Conservation (phyloP, 1,284 basidiomycete genomes). For the Bjerkandera adusta region DNA sequence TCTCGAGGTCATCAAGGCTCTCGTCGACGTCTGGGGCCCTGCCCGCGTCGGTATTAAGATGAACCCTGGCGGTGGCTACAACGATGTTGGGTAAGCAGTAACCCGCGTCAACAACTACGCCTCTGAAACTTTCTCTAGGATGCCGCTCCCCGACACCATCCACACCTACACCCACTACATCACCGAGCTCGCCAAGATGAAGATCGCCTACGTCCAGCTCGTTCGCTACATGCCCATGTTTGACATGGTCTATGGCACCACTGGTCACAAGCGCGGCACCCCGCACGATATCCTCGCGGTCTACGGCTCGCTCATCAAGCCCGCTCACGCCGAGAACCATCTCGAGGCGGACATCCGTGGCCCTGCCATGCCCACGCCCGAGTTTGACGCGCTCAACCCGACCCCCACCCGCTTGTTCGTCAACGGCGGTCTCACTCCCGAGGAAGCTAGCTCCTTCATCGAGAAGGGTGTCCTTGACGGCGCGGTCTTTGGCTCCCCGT, state of each 20-base stretch:
- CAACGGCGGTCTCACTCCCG: slow-evolving; percentile 3
- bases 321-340: neutral
- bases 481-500: slow-evolving; percentile 6
- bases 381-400: slow-evolving; percentile 6
- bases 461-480: slow-evolving; percentile 7
- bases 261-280: neutral
- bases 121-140: neutral
- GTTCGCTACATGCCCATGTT: slow-evolving; percentile 8
- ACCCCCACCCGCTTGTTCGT: slow-evolving; percentile 12
- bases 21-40: slow-evolving; percentile 7
- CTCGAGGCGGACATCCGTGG: slow-evolving; percentile 1
- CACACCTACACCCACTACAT: slow-evolving; percentile 10
- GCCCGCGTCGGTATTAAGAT: slow-evolving; percentile 6
- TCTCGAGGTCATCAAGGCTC: slow-evolving; percentile 25
- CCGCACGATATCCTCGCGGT: slow-evolving; percentile 11
- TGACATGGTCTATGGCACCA: neutral
- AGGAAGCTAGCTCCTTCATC: slow-evolving; percentile 4
- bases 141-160: slow-evolving; percentile 12
- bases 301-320: slow-evolving; percentile 10
- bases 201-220: slow-evolving; percentile 8
- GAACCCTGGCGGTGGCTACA: slow-evolving; percentile 2
- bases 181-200: slow-evolving; percentile 4
- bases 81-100: slow-evolving; percentile 1
- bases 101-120: neutral
- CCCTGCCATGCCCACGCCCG: slow-evolving; percentile 5